A percentile compares a stretch with the other conserved stretches of the same genome.
Conservation (phyloP, 208 protist species). For the Trypanosoma melophagium region DNA sequence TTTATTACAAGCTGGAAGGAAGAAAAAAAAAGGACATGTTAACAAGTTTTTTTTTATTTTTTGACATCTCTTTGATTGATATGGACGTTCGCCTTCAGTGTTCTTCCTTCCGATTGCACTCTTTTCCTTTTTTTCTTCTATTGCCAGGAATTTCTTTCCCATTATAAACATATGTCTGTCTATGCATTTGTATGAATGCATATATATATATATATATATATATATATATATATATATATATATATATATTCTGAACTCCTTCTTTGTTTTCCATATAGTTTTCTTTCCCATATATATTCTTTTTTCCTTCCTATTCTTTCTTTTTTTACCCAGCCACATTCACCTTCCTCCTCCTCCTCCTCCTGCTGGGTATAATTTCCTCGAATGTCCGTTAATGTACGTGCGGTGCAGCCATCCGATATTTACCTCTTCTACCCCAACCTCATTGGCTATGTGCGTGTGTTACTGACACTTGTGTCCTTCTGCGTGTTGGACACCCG, state of each 20-base stretch:
- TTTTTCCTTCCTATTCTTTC: background rate
- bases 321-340: constrained; percentile 16
- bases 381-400: background rate
- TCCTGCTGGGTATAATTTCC: background rate
- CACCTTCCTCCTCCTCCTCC: background rate
- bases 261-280: background rate
- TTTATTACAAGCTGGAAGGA: background rate
- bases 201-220: background rate
- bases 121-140: background rate
- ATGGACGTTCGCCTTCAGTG: too few relatives aligned
- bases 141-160: too few relatives aligned
- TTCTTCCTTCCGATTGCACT: background rate
- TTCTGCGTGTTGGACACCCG: constrained; percentile 69
- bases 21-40: constrained; percentile 2
- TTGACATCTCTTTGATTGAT: too few relatives aligned
- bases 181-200: constrained; percentile 2
- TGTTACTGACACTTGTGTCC: constrained; percentile 64
- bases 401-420: background rate
- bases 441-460: constrained; percentile 90
- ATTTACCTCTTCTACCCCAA: constrained; percentile 90
- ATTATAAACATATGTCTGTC: constrained; percentile 5
- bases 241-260: background rate
- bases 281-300: background rate
- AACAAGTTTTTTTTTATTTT: background rate
- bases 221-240: background rate